phyloP scores from a whole-genome alignment of 345 rosid species.

The Garcia nutans region DNA sequence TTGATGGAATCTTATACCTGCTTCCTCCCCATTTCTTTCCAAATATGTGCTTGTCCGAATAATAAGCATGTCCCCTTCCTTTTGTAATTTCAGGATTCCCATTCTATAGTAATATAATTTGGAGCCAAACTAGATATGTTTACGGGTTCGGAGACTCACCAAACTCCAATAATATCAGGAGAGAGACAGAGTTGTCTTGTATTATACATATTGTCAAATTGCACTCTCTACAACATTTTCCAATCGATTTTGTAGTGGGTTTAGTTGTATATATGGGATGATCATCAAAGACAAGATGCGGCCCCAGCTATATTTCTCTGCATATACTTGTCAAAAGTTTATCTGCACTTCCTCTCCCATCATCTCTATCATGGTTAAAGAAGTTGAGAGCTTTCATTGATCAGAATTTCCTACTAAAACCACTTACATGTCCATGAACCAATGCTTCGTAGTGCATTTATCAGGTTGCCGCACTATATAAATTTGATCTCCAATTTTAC shows the following conservation, averaged over 20 bases:
- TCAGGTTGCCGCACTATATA: constrained; percentile 82
- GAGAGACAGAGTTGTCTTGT: not conserved
- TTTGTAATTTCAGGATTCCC: not conserved
- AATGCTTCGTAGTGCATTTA: constrained; percentile 30
- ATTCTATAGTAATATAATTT: no score
- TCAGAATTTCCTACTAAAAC: not conserved
- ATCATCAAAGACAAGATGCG: not conserved
- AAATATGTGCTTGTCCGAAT: not conserved
- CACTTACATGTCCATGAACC: not conserved
- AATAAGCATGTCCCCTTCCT: not conserved
- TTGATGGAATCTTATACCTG: constrained; percentile 3
- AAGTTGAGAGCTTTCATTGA: not conserved
- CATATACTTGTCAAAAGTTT: not conserved
- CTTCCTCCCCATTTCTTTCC: not conserved
- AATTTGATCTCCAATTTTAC: constrained; percentile 61
- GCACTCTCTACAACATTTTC: not conserved
- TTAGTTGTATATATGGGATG: not conserved
- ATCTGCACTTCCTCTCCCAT: not conserved
- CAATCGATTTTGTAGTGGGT: not conserved
- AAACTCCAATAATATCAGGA: not conserved
- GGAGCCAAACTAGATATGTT: not conserved
- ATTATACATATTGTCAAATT: not conserved
- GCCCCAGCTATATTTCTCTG: not conserved
- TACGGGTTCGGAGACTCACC: no score
- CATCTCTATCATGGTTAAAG: not conserved